These are phyloP conservation scores for Plectosphaerella sp. DNA, from an alignment of 2,329 filamentous ascomycete species.

Conservation along the genomic window DNA sequence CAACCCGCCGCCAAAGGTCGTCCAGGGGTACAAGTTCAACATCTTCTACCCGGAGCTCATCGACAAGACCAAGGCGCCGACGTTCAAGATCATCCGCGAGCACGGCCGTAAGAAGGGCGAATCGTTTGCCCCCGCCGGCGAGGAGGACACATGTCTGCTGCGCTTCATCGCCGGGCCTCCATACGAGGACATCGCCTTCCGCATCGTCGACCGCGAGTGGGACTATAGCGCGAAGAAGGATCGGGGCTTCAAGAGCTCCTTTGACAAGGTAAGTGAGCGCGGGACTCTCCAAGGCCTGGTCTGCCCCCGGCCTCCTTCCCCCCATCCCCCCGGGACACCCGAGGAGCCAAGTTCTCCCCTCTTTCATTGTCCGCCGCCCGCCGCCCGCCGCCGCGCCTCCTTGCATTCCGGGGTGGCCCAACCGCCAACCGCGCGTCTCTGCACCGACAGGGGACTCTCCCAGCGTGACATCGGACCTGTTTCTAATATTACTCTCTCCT, in stretches of 20 bases:
- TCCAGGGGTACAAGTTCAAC: constrained; percentile 99
- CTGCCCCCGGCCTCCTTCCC: too few species aligned
- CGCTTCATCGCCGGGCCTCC: constrained; percentile 92
- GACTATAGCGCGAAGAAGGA: constrained; percentile 96
- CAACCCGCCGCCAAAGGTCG: constrained; percentile 94
- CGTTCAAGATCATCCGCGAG: constrained; percentile 92
- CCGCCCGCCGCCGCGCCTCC: background rate
- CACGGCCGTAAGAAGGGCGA: constrained; percentile 85
- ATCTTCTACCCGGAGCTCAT: constrained; percentile 98
- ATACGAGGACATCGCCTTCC: constrained; percentile 94
- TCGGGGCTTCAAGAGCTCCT: constrained; percentile 90
- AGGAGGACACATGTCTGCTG: constrained; percentile 96
- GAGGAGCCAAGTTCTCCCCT: too few species aligned
- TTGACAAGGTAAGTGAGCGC: constrained; percentile 72
- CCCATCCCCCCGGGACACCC: too few species aligned
- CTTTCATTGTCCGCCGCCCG: background rate
- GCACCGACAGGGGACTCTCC: background rate
- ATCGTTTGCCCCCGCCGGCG: constrained; percentile 87
- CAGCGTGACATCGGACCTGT: background rate
- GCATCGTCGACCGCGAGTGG: constrained; percentile 98
- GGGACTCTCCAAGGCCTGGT: background rate
- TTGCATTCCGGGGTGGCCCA: background rate
- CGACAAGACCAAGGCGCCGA: constrained; percentile 90
- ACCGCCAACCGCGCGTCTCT: constrained; percentile 20
- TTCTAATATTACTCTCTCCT: background rate